A percentile compares a stretch with the other conserved stretches of the same genome.
Conservation (phyloP, 805 yeast genomes). For the Sugiyamaella floridensis region DNA sequence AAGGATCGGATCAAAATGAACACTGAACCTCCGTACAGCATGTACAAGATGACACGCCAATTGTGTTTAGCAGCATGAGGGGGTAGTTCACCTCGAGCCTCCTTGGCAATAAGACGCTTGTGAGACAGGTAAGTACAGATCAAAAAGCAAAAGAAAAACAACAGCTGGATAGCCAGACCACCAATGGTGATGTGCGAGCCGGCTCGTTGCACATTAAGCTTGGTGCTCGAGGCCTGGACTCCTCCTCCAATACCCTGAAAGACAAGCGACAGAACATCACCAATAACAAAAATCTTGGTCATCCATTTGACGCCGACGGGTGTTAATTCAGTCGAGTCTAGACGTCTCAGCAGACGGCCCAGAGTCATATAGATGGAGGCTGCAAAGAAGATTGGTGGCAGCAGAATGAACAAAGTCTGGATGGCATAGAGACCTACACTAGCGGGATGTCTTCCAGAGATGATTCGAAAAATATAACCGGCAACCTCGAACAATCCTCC, state of each 20-base stretch:
- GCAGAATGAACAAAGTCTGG: slow-evolving; percentile 61
- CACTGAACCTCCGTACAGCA: slow-evolving; percentile 35
- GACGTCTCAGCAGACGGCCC: slow-evolving; percentile 48
- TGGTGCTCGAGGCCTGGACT: slow-evolving; percentile 43
- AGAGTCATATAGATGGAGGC: slow-evolving; percentile 73
- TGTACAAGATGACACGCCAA: slow-evolving; percentile 10
- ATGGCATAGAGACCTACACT: slow-evolving; percentile 43
- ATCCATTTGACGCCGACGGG: slow-evolving; percentile 47
- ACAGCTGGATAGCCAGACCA: slow-evolving; percentile 72
- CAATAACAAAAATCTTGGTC: slow-evolving; percentile 57
- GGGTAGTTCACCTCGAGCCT: background rate
- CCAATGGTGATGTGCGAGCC: slow-evolving; percentile 67
- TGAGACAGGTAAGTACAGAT: slow-evolving; percentile 34
- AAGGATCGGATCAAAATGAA: slow-evolving; percentile 60
- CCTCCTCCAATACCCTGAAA: slow-evolving; percentile 78
- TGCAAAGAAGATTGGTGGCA: slow-evolving; percentile 79
- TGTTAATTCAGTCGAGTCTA: slow-evolving; percentile 53
- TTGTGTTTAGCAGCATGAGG: background rate
- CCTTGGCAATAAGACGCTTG: slow-evolving; percentile 5
- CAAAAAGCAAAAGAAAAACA: slow-evolving; percentile 57
- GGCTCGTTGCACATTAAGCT: slow-evolving; percentile 24
- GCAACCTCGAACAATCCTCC: slow-evolving; percentile 55
- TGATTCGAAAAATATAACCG: slow-evolving; percentile 60
- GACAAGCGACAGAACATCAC: slow-evolving; percentile 57
- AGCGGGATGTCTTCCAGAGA: slow-evolving; percentile 33